Evolutionary conservation across 1,284 basidiomycete genomes (phyloP).

Genomic region (Trametes hirsuta): DNA sequence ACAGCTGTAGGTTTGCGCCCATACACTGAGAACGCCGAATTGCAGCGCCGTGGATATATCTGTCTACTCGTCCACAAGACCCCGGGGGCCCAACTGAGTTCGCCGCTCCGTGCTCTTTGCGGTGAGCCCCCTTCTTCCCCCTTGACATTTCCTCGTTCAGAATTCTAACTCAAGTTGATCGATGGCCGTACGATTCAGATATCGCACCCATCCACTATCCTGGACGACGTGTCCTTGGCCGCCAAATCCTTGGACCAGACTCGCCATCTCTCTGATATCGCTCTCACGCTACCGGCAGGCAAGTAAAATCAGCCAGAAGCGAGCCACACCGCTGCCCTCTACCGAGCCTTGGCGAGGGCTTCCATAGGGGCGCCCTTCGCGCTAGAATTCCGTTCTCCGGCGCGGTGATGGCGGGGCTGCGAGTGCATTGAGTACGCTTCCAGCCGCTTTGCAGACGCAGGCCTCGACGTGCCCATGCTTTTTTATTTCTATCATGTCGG

Average conservation of each 20-base stretch:
- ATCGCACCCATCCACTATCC: neutral
- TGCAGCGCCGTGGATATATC: neutral
- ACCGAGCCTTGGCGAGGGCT: constrained; percentile 4
- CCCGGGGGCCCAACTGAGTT: neutral
- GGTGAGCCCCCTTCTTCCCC: neutral
- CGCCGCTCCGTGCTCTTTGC: neutral
- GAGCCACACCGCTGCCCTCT: constrained; percentile 10
- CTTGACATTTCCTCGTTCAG: neutral
- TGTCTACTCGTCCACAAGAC: neutral
- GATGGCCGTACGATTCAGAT: no score
- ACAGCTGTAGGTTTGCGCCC: constrained; percentile 9
- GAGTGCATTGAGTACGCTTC: neutral
- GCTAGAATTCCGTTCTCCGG: constrained; percentile 10
- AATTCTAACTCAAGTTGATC: no score
- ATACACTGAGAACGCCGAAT: neutral
- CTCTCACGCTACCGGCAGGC: constrained; percentile 19
- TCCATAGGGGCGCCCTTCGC: constrained; percentile 6
- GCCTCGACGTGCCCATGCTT: neutral
- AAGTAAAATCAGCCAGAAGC: constrained; percentile 7
- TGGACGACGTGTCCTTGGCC: neutral
- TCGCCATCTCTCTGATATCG: neutral
- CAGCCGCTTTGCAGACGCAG: neutral
- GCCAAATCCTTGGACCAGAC: neutral
- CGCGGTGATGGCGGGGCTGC: neutral
- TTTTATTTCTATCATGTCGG: neutral